Percentiles rank a stretch among this genome's conserved stretches.
phyloP scores from a whole-genome alignment of 176 grass and related monocot genomes.

The Hordeum vulgare region MorexV3_pseudomolecules_assembly NC_058524.1:107672508-107673007 shows the following conservation, averaged over 20 bases:
- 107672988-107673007: slow-evolving; percentile 39
- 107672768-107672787: slow-evolving; percentile 30
- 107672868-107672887: slow-evolving; percentile 53
- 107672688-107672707: neutral
- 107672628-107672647: neutral
- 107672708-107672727: neutral
- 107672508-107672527: neutral
- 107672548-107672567: slow-evolving; percentile 13
- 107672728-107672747: neutral
- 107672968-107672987: slow-evolving; percentile 49
- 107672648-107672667: neutral
- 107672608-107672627: slow-evolving; percentile 16
- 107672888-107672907: slow-evolving; percentile 72
- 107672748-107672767: neutral
- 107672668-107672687: neutral
- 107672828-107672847: slow-evolving; percentile 85
- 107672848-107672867: slow-evolving; percentile 80
- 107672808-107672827: slow-evolving; percentile 72
- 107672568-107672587: neutral
- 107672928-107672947: slow-evolving; percentile 78
- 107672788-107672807: slow-evolving; percentile 84
- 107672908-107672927: slow-evolving; percentile 76
- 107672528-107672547: neutral
- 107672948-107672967: slow-evolving; percentile 48
- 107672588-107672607: neutral